Evolutionary conservation across 495 filamentous ascomycete species (phyloP).

Genomic region (Hypomontagnella monticulosa): DNA sequence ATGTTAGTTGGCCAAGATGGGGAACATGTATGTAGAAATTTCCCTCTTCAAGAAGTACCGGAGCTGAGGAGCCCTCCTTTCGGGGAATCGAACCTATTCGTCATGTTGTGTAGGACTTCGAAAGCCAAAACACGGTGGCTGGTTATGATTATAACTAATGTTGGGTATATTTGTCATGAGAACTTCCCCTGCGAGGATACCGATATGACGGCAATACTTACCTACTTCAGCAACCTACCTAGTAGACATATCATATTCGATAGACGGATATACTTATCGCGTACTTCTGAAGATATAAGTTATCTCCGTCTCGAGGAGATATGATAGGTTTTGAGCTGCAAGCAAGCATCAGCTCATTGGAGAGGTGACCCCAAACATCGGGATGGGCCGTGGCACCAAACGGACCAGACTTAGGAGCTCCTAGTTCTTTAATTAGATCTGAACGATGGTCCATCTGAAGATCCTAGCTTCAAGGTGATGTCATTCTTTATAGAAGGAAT

Average conservation of each 20-base stretch:
- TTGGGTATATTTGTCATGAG: background rate
- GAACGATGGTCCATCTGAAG: slow-evolving; percentile 16
- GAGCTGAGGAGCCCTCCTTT: background rate
- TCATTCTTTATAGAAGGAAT: slow-evolving; percentile 11
- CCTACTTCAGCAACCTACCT: slow-evolving; percentile 4
- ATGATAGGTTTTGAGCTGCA: background rate
- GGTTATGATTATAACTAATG: background rate
- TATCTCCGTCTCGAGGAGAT: background rate
- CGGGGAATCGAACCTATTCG: slow-evolving; percentile 5
- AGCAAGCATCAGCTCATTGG: slow-evolving; percentile 3
- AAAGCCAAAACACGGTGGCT: slow-evolving; percentile 31
- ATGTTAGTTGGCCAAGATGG: slow-evolving; percentile 13
- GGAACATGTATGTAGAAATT: background rate
- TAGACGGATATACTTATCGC: background rate
- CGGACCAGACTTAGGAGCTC: slow-evolving; percentile 2
- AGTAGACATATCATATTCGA: background rate
- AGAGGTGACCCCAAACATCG: slow-evolving; percentile 4
- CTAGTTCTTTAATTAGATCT: slow-evolving; percentile 30
- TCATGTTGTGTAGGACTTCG: background rate
- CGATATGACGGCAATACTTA: slow-evolving; percentile 5
- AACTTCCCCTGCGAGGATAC: background rate
- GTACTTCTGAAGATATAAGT: too few relatives aligned
- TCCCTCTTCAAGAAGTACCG: slow-evolving; percentile 16
- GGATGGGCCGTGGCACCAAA: slow-evolving; percentile 25
- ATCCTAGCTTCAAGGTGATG: slow-evolving; percentile 26